phyloP scores from a whole-genome alignment of 495 filamentous ascomycete genomes.

The Xylaria acuta region DNA sequence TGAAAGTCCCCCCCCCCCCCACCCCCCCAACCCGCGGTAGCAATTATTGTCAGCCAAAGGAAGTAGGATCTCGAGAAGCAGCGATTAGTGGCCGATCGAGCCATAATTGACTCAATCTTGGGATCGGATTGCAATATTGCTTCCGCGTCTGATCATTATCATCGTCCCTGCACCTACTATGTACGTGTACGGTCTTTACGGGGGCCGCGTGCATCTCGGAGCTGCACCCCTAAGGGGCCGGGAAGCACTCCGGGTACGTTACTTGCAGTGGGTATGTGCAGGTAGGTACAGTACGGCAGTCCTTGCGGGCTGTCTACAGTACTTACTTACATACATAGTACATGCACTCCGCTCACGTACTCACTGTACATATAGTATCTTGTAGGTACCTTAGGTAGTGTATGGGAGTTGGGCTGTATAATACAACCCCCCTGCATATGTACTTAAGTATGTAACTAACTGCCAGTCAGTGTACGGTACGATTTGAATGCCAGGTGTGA shows the following conservation, averaged over 20 bases:
- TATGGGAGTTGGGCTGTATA: neutral
- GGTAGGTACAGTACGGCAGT: neutral
- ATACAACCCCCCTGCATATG: neutral
- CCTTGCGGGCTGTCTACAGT: neutral
- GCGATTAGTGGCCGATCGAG: neutral
- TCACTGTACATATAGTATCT: no score
- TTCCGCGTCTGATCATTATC: neutral
- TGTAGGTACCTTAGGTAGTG: no score
- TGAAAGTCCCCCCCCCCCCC: no score
- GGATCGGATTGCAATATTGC: neutral
- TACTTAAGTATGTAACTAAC: no score
- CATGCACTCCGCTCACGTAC: neutral
- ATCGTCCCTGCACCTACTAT: neutral
- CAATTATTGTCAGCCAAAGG: neutral
- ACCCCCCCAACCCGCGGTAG: neutral
- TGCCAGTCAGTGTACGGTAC: neutral
- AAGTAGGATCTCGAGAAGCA: neutral
- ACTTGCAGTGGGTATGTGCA: neutral
- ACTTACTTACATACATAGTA: no score
- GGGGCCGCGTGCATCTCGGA: constrained; percentile 16
- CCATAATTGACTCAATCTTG: neutral
- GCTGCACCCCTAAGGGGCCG: constrained; percentile 21
- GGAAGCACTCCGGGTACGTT: constrained; percentile 1
- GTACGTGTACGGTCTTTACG: constrained; percentile 15
- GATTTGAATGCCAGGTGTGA: neutral